Evolutionary conservation across 1,284 basidiomycete genomes (phyloP).

Genomic region (Trametes hirsuta): DNA sequence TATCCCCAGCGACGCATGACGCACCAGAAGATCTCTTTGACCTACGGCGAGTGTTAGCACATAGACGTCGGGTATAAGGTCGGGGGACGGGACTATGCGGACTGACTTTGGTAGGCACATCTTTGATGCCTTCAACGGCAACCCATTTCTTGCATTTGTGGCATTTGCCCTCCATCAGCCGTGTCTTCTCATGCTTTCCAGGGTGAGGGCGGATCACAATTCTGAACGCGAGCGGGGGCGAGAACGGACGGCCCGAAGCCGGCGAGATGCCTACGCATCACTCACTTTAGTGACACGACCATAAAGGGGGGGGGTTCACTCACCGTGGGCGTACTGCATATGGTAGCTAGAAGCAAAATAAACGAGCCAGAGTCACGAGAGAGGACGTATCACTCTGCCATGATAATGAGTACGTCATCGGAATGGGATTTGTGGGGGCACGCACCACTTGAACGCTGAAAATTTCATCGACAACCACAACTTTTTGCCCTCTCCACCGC

Average conservation of each 20-base stretch:
- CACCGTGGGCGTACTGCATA: constrained; percentile 79
- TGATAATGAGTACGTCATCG: constrained; percentile 10
- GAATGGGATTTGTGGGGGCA: neutral
- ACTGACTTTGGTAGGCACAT: constrained; percentile 66
- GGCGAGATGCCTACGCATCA: constrained; percentile 58
- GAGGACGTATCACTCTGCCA: constrained; percentile 24
- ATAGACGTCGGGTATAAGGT: neutral
- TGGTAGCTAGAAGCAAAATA: constrained; percentile 57
- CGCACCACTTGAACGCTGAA: constrained; percentile 78
- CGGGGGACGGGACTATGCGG: neutral
- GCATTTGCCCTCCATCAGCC: constrained; percentile 71
- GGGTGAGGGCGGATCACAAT: constrained; percentile 45
- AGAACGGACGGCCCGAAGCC: constrained; percentile 66
- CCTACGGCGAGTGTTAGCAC: constrained; percentile 39
- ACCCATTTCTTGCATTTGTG: constrained; percentile 78
- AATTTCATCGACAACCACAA: constrained; percentile 80
- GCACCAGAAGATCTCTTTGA: constrained; percentile 75
- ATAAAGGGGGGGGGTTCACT: constrained; percentile 10
- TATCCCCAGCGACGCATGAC: constrained; percentile 21
- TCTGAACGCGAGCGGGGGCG: constrained; percentile 72
- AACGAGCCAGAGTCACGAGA: neutral
- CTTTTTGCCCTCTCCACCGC: constrained; percentile 66
- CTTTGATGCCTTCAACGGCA: constrained; percentile 69
- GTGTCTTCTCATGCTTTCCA: constrained; percentile 59
- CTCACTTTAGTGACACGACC: constrained; percentile 3